These are phyloP conservation scores for Rhodotorula paludigena DNA, from an alignment of 768 basidiomycete genomes.

Conservation along the genomic window DNA sequence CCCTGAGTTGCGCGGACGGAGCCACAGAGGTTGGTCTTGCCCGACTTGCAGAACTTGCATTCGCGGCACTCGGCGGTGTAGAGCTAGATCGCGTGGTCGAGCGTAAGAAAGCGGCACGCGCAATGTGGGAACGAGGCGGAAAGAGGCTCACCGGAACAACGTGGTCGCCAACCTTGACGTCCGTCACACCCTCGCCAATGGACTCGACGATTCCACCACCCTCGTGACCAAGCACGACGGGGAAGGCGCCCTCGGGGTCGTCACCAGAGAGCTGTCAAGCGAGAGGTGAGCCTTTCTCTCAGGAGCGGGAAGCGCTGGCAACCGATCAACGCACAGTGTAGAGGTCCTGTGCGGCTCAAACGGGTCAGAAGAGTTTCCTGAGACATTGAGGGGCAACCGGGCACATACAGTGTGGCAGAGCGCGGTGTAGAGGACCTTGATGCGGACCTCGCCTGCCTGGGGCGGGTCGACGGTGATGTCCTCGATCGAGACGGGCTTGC, in stretches of 20 bases:
- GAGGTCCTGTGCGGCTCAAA: slow-evolving; percentile 16
- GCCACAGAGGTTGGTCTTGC: slow-evolving; percentile 96
- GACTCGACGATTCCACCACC: slow-evolving; percentile 93
- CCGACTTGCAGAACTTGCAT: slow-evolving; percentile 91
- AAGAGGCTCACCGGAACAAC: slow-evolving; percentile 72
- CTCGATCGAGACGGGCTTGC: slow-evolving; percentile 77
- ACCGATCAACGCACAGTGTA: slow-evolving; percentile 23
- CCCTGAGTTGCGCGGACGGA: slow-evolving; percentile 66
- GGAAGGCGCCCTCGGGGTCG: slow-evolving; percentile 70
- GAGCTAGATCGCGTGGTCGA: slow-evolving; percentile 32
- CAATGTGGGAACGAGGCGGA: fast-evolving
- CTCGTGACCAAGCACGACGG: slow-evolving; percentile 43
- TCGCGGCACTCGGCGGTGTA: slow-evolving; percentile 70
- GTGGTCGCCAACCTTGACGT: slow-evolving; percentile 77
- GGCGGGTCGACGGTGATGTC: slow-evolving; percentile 92
- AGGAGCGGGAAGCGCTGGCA: neutral
- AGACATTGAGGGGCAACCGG: neutral
- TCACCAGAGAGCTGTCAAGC: slow-evolving; percentile 35
- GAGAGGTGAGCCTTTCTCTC: neutral
- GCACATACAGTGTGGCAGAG: slow-evolving; percentile 77
- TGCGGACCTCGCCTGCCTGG: slow-evolving; percentile 80
- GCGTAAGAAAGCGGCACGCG: no score
- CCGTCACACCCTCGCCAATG: slow-evolving; percentile 92
- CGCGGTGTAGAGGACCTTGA: slow-evolving; percentile 86
- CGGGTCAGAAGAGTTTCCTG: neutral